phyloP scores from a whole-genome alignment of 257 asterid species.

The Plantago major region DNA sequence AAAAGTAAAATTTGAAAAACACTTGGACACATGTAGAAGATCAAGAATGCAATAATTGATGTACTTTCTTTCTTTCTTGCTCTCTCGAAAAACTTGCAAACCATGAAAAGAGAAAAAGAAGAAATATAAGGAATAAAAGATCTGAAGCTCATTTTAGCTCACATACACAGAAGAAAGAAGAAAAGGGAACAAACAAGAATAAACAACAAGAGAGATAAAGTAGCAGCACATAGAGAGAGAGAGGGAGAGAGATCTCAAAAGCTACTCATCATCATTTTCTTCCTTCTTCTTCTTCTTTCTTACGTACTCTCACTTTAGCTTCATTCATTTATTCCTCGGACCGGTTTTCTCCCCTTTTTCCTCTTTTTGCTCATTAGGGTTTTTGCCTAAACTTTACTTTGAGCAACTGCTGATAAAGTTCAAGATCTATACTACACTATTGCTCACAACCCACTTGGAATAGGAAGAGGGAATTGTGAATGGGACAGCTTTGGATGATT shows the following conservation, averaged over 20 bases:
- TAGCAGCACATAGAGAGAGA: conserved; percentile 12
- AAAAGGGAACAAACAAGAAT: not conserved
- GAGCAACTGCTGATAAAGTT: conserved; percentile 26
- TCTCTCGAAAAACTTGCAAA: conserved; percentile 5
- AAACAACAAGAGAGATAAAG: conserved; percentile 13
- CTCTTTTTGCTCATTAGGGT: conserved; percentile 32
- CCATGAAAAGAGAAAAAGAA: conserved; percentile 12
- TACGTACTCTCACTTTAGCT: conserved; percentile 31
- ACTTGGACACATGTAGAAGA: not conserved
- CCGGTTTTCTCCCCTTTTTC: conserved; percentile 33
- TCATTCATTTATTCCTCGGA: conserved; percentile 46
- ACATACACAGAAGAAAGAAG: conserved; percentile 5
- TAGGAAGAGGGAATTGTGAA: conserved; percentile 1
- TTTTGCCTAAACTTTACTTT: conserved; percentile 21
- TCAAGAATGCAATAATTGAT: conserved; percentile 41
- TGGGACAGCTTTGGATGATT: conserved; percentile 26
- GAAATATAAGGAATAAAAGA: conserved; percentile 34
- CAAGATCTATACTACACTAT: conserved; percentile 53
- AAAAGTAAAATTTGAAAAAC: not conserved
- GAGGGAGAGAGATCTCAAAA: conserved; percentile 40
- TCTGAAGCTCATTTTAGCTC: conserved; percentile 46
- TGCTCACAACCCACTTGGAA: conserved; percentile 21
- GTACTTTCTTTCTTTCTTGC: conserved; percentile 20
- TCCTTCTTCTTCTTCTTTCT: conserved; percentile 18
- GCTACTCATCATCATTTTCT: conserved; percentile 47